phyloP scores from a whole-genome alignment of 1,139 yeast genomes.

The Zygosaccharomyces sapae region DNA sequence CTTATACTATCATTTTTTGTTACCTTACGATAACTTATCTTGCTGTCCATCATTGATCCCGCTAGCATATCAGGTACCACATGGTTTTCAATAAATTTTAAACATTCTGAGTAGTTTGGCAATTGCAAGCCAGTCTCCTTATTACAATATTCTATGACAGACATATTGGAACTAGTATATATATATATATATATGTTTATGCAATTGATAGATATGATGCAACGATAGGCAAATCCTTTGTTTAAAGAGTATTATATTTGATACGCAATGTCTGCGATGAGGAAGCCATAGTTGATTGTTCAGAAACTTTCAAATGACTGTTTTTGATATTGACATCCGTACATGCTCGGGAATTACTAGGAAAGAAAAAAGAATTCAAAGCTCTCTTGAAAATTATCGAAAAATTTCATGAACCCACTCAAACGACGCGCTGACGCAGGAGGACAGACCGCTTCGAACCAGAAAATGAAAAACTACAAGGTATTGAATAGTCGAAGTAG shows the following conservation, averaged over 20 bases:
- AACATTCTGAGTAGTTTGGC: constrained; percentile 10
- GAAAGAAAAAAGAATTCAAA: background rate
- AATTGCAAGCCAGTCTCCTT: constrained; percentile 14
- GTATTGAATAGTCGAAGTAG: background rate
- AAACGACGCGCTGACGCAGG: constrained; percentile 2
- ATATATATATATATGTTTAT: background rate
- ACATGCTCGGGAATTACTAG: background rate
- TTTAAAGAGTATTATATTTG: too few species aligned
- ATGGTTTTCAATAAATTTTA: constrained; percentile 14
- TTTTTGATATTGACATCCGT: background rate
- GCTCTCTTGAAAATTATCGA: background rate
- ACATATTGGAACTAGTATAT: background rate
- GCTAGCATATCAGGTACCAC: constrained; percentile 12
- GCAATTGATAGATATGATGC: background rate
- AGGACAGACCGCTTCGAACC: background rate
- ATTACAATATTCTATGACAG: constrained; percentile 11
- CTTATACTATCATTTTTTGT: constrained; percentile 23
- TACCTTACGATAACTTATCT: constrained; percentile 10
- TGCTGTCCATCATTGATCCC: background rate
- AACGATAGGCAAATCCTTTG: too few species aligned
- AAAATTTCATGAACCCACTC: background rate
- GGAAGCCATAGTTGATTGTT: background rate
- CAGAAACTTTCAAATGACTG: constrained; percentile 3
- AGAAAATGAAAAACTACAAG: background rate
- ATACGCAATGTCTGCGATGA: background rate